phyloP scores from a whole-genome alignment of 139 green algal genomes.

The Coccomyxa sp. region DNA sequence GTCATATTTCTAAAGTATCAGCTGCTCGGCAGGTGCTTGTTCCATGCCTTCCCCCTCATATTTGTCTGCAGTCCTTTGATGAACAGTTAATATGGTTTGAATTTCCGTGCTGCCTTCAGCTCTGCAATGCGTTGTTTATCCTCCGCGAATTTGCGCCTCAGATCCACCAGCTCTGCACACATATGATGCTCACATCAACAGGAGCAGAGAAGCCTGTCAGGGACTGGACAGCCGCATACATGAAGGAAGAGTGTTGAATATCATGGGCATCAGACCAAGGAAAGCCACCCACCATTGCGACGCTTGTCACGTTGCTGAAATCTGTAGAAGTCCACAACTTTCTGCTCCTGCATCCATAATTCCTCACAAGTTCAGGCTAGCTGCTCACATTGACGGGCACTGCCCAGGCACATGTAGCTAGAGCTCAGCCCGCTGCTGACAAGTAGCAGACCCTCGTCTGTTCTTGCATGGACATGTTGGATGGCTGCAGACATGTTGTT shows the following conservation, averaged over 20 bases:
- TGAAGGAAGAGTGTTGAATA: background rate
- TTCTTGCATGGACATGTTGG: background rate
- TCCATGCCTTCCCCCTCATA: background rate
- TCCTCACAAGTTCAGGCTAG: background rate
- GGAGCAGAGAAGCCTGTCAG: background rate
- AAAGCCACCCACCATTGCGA: slow-evolving; percentile 31
- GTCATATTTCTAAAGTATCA: too few relatives aligned
- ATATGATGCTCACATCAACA: slow-evolving; percentile 38
- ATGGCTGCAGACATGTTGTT: background rate
- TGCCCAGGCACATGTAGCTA: too few relatives aligned
- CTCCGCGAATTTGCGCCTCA: background rate
- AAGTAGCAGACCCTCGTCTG: too few relatives aligned
- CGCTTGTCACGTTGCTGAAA: slow-evolving; percentile 71
- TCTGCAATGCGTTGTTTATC: slow-evolving; percentile 34
- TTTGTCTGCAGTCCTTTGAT: background rate
- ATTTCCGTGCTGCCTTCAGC: slow-evolving; percentile 52
- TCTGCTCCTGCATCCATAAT: slow-evolving; percentile 1
- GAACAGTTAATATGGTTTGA: slow-evolving; percentile 50
- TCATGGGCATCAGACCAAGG: background rate
- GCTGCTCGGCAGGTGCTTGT: background rate
- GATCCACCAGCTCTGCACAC: slow-evolving; percentile 24
- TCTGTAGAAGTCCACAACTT: slow-evolving; percentile 61
- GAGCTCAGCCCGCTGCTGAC: too few relatives aligned
- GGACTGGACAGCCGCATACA: background rate
- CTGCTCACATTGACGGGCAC: too few relatives aligned